These are phyloP conservation scores for Leishmania arabica DNA, from an alignment of 208 protist genomes.

Conservation along the genomic window DNA sequence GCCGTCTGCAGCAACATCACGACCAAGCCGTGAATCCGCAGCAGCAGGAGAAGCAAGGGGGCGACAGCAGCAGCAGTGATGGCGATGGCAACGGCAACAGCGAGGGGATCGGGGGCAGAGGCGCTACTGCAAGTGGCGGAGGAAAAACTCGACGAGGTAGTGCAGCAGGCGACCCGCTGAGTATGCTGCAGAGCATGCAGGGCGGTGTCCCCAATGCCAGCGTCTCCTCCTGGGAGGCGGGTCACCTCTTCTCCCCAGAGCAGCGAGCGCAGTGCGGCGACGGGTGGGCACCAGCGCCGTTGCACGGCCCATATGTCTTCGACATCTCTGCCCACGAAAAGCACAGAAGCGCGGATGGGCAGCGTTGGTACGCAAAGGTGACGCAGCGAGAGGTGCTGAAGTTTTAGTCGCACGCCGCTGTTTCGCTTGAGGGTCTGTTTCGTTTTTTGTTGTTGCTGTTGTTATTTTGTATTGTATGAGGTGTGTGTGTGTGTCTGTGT, in stretches of 20 bases:
- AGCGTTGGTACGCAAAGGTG: constrained; percentile 23
- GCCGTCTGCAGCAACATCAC: constrained; percentile 14
- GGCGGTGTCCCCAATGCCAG: neutral
- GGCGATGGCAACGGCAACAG: neutral
- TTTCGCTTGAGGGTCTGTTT: neutral
- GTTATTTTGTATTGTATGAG: neutral
- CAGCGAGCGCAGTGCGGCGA: constrained; percentile 28
- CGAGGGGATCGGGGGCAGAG: neutral
- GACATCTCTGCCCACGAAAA: constrained; percentile 18
- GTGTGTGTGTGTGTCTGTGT: neutral
- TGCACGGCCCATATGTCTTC: constrained; percentile 29
- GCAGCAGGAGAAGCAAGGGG: neutral
- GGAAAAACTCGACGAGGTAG: neutral
- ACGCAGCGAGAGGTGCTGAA: constrained; percentile 12
- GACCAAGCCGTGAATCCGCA: neutral
- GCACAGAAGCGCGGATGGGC: constrained; percentile 22
- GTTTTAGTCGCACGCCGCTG: neutral
- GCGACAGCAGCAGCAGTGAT: neutral
- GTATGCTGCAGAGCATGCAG: constrained; percentile 13
- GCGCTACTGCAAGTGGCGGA: too few species aligned
- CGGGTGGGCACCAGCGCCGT: constrained; percentile 31
- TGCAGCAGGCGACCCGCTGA: neutral
- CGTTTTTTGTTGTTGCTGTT: neutral
- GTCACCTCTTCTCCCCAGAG: constrained; percentile 21
- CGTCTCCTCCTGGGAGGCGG: constrained; percentile 14